Percentiles rank a stretch among this genome's conserved stretches.
Conservation (phyloP, 202 grass and related monocot genomes). For the Dendrocalamus latiflorus region DNA sequence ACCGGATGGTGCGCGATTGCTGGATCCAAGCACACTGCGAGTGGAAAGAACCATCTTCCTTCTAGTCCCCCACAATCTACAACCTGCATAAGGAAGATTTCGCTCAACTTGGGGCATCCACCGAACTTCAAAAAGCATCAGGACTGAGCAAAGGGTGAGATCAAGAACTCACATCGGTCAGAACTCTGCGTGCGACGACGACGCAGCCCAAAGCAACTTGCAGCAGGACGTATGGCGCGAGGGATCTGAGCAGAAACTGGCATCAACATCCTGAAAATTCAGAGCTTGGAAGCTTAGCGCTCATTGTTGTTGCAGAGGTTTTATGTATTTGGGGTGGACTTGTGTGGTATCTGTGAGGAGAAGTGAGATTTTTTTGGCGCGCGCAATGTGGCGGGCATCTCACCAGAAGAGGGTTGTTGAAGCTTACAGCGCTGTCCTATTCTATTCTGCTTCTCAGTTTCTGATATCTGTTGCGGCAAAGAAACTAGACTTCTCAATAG, state of each 20-base stretch:
- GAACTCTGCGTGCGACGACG: background rate
- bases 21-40: too few relatives aligned
- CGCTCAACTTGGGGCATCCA: background rate
- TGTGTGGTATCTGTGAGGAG: background rate
- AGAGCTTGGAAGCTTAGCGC: constrained; percentile 7
- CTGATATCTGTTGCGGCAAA: constrained; percentile 18
- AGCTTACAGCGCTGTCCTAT: constrained; percentile 27
- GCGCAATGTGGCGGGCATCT: background rate
- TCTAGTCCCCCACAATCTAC: constrained; percentile 7
- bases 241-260: constrained; percentile 23
- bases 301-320: constrained; percentile 10
- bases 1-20: too few relatives aligned
- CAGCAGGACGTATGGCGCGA: constrained; percentile 6
- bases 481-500: background rate
- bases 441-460: constrained; percentile 4
- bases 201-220: background rate
- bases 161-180: constrained; percentile 22
- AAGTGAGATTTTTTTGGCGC: background rate
- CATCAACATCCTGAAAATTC: constrained; percentile 37
- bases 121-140: background rate
- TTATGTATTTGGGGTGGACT: constrained; percentile 25
- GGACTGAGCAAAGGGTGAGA: background rate
- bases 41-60: constrained; percentile 33
- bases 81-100: background rate
- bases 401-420: constrained; percentile 24